phyloP scores from a whole-genome alignment of 768 basidiomycete genomes.

The Hygrophorus pudorinus region DNA sequence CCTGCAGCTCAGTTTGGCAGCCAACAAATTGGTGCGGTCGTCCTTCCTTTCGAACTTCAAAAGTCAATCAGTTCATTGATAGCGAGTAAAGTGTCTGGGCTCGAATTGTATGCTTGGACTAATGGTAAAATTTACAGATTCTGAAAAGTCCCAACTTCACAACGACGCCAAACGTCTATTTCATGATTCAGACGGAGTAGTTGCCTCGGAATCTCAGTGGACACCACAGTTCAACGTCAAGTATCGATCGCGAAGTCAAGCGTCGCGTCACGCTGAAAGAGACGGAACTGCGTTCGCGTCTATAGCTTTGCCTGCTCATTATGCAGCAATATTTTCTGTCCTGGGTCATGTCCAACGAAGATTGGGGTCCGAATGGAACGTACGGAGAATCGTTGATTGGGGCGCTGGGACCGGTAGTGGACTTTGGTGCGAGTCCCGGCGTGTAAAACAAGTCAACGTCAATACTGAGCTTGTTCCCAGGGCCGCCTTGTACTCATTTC shows the following conservation, averaged over 20 bases:
- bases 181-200: constrained; percentile 18
- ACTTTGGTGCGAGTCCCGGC: constrained; percentile 50
- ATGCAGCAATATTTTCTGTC: constrained; percentile 70
- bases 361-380: constrained; percentile 49
- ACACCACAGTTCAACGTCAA: constrained; percentile 40
- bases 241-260: constrained; percentile 54
- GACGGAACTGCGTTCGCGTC: constrained; percentile 83
- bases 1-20: constrained; percentile 80
- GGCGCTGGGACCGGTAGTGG: constrained; percentile 77
- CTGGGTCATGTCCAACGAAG: constrained; percentile 56
- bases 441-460: neutral
- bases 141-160: constrained; percentile 54
- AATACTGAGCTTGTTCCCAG: constrained; percentile 23
- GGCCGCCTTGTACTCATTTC: constrained; percentile 62
- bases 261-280: constrained; percentile 46
- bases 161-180: constrained; percentile 70
- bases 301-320: constrained; percentile 79
- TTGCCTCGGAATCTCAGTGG: constrained; percentile 35
- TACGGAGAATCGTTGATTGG: constrained; percentile 69
- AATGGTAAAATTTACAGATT: constrained; percentile 28
- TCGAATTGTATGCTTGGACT: constrained; percentile 2
- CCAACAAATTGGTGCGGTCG: constrained; percentile 56
- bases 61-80: constrained; percentile 59
- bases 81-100: constrained; percentile 32
- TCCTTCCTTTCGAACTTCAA: constrained; percentile 65